Conservation (phyloP, 345 rosid genomes). For the Eucalyptus fibrosa region DNA sequence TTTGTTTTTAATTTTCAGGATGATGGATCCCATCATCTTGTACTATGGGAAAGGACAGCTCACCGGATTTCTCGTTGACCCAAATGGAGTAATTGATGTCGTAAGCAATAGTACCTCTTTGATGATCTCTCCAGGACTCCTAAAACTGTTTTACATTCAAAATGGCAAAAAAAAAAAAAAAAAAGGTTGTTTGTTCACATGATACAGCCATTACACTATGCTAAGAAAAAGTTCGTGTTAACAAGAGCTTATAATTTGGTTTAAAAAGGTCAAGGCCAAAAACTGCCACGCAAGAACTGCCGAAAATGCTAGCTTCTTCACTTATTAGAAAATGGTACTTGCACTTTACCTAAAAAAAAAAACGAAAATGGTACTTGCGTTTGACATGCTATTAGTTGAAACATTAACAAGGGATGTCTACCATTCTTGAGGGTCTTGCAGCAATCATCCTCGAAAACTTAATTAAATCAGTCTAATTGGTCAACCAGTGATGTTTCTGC, state of each 20-base stretch:
- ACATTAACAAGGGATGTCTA: background rate
- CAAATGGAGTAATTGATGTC: slow-evolving; percentile 83
- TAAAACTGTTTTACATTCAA: background rate
- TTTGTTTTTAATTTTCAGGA: slow-evolving; percentile 22
- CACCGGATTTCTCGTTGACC: slow-evolving; percentile 75
- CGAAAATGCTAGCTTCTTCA: background rate
- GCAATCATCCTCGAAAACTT: background rate
- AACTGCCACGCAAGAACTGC: background rate
- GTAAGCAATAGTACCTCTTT: slow-evolving; percentile 20
- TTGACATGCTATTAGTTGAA: background rate
- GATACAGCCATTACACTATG: background rate
- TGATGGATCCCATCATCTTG: slow-evolving; percentile 94
- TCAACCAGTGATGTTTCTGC: background rate
- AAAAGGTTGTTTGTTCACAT: background rate
- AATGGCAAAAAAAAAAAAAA: no score
- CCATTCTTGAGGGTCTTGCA: background rate
- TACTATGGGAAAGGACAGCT: slow-evolving; percentile 95
- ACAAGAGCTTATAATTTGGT: background rate
- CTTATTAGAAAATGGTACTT: background rate
- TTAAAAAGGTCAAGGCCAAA: background rate
- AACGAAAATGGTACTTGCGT: background rate
- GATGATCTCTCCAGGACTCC: background rate
- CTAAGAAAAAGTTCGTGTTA: background rate
- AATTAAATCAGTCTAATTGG: background rate
- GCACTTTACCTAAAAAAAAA: no score